Conservation (phyloP, 1,284 basidiomycete species). For the Sporisorium exsertum region DNA sequence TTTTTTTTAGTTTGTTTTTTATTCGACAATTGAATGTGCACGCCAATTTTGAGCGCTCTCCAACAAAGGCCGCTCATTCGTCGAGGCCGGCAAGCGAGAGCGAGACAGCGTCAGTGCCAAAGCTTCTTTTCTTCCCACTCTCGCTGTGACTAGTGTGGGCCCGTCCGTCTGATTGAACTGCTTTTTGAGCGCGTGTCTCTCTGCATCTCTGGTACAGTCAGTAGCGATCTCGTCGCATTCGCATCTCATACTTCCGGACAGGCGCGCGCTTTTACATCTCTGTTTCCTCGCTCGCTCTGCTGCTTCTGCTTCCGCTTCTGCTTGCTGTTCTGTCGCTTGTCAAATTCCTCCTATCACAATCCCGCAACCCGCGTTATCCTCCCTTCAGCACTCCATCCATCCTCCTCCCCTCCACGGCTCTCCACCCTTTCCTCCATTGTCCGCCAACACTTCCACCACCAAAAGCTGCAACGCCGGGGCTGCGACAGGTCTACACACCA, state of each 20-base stretch:
- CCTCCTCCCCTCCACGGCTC: not conserved
- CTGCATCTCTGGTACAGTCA: not conserved
- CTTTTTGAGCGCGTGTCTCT: not conserved
- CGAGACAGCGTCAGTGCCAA: not conserved
- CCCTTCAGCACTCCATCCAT: slow-evolving; percentile 4
- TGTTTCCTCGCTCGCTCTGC: not conserved
- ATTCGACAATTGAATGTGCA: too few species aligned
- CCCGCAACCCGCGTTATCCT: not conserved
- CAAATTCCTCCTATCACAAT: not conserved
- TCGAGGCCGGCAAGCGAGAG: not conserved
- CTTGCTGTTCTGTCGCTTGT: not conserved
- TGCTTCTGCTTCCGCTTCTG: not conserved
- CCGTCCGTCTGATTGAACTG: not conserved
- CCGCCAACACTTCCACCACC: not conserved
- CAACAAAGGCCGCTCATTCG: slow-evolving; percentile 5
- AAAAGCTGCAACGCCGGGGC: slow-evolving; percentile 1
- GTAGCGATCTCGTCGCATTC: not conserved
- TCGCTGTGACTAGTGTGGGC: not conserved
- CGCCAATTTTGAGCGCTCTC: too few species aligned
- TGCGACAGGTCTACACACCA: slow-evolving; percentile 3
- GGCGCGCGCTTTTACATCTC: not conserved
- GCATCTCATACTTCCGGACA: not conserved
- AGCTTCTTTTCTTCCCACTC: not conserved
- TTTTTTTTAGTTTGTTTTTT: not conserved
- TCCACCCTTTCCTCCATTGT: not conserved